A percentile compares a stretch with the other conserved stretches of the same genome.
Conservation (phyloP, 1,284 basidiomycete species). For the Coriolopsis trogii region DNA sequence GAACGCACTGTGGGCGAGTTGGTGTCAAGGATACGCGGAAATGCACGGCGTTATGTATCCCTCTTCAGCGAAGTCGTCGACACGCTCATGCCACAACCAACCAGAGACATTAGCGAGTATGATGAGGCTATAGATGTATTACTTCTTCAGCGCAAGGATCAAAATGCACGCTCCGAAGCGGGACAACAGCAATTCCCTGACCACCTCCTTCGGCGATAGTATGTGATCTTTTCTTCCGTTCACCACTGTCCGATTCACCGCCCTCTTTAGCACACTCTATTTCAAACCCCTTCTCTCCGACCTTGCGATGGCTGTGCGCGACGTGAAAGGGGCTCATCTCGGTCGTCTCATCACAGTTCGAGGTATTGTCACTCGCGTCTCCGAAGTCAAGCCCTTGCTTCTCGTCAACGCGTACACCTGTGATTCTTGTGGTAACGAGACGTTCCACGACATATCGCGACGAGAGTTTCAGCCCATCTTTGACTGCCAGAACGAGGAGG, state of each 20-base stretch:
- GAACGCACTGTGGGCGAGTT: slow-evolving; percentile 71
- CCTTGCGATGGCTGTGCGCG: slow-evolving; percentile 84
- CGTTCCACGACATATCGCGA: slow-evolving; percentile 97
- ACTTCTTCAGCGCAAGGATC: slow-evolving; percentile 88
- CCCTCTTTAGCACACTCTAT: slow-evolving; percentile 81
- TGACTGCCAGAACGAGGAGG: slow-evolving; percentile 82
- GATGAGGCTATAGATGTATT: slow-evolving; percentile 96
- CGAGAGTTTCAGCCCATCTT: slow-evolving; percentile 90
- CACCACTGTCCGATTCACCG: background rate
- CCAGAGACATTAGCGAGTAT: slow-evolving; percentile 85
- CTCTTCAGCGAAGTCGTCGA: slow-evolving; percentile 94
- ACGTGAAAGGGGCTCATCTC: slow-evolving; percentile 85
- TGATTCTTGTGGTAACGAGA: slow-evolving; percentile 97
- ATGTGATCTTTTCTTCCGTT: slow-evolving; percentile 40
- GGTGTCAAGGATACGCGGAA: slow-evolving; percentile 76
- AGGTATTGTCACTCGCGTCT: slow-evolving; percentile 97
- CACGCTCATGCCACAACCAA: slow-evolving; percentile 83
- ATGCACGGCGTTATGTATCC: slow-evolving; percentile 89
- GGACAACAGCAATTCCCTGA: slow-evolving; percentile 81
- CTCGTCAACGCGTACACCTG: slow-evolving; percentile 99
- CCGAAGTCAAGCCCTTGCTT: slow-evolving; percentile 97
- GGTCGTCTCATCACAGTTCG: slow-evolving; percentile 95
- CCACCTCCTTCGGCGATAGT: slow-evolving; percentile 94
- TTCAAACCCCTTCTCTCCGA: slow-evolving; percentile 83
- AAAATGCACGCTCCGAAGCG: slow-evolving; percentile 80